Conservation (phyloP, 2,329 filamentous ascomycete species). For the Alternaria incomplexa region DNA sequence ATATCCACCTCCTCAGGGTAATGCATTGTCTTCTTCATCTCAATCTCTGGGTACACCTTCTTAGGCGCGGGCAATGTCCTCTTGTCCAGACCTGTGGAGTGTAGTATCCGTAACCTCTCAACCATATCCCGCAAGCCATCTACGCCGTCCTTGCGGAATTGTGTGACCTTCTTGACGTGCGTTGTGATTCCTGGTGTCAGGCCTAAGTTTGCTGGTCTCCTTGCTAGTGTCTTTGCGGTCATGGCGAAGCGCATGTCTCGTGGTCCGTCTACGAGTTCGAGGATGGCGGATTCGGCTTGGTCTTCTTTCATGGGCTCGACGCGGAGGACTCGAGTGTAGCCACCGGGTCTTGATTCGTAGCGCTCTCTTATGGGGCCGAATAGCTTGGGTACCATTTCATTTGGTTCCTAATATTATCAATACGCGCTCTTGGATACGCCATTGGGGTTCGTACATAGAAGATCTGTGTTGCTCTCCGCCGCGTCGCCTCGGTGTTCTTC, state of each 20-base stretch:
- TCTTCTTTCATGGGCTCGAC: constrained; percentile 89
- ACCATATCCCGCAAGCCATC: constrained; percentile 69
- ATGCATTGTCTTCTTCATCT: constrained; percentile 35
- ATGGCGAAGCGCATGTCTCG: constrained; percentile 94
- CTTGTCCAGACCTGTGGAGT: constrained; percentile 32
- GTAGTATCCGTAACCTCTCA: constrained; percentile 42
- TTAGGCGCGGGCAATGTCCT: constrained; percentile 34
- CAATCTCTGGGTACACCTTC: constrained; percentile 41
- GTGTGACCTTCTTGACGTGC: constrained; percentile 85
- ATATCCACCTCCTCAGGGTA: constrained; percentile 33
- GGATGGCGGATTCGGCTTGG: constrained; percentile 86
- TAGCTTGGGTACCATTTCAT: constrained; percentile 79
- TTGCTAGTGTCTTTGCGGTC: constrained; percentile 83
- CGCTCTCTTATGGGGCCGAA: constrained; percentile 82
- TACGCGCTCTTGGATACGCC: constrained; percentile 9
- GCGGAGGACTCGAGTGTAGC: constrained; percentile 92
- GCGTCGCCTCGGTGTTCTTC: constrained; percentile 84
- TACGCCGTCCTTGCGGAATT: constrained; percentile 71
- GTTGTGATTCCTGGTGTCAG: constrained; percentile 74
- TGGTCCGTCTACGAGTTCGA: constrained; percentile 93
- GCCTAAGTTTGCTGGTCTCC: constrained; percentile 59
- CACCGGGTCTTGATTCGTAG: constrained; percentile 80
- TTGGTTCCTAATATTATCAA: constrained; percentile 63
- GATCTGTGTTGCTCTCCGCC: constrained; percentile 75
- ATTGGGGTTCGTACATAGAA: constrained; percentile 76